Percentiles rank a stretch among this genome's conserved stretches.
phyloP scores from a whole-genome alignment of 176 grass and related monocot species.

The Paspalum notatum region DNA sequence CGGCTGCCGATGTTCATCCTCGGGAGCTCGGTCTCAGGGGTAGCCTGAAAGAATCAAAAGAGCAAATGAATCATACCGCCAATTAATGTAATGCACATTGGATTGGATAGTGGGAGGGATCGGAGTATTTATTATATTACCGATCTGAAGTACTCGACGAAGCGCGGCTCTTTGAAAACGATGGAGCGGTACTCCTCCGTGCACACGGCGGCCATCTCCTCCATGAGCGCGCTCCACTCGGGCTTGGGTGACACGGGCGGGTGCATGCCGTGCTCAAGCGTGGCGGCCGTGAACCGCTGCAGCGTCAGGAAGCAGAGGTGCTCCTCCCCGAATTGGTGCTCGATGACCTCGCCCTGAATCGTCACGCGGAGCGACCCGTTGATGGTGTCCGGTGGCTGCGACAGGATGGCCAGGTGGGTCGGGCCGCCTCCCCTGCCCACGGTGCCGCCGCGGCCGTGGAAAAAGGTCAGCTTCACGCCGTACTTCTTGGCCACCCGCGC shows the following conservation, averaged over 20 bases:
- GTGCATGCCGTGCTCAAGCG: conserved; percentile 89
- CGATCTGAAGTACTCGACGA: conserved; percentile 89
- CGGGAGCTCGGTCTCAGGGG: conserved; percentile 76
- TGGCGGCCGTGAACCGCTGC: conserved; percentile 82
- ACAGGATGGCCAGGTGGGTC: conserved; percentile 85
- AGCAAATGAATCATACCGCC: background rate
- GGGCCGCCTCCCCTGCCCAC: conserved; percentile 80
- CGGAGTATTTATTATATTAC: conserved; percentile 37
- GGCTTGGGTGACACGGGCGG: conserved; percentile 75
- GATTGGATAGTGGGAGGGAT: no score
- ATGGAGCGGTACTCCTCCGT: conserved; percentile 74
- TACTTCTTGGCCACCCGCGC: conserved; percentile 62
- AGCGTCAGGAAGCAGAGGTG: conserved; percentile 79
- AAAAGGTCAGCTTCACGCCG: conserved; percentile 82
- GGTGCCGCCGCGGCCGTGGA: conserved; percentile 85
- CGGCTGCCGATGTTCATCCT: conserved; percentile 94
- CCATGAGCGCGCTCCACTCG: conserved; percentile 79
- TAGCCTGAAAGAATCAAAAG: conserved; percentile 64
- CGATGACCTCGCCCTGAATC: conserved; percentile 90
- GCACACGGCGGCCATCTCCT: conserved; percentile 76
- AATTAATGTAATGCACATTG: no score
- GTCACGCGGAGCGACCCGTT: conserved; percentile 86
- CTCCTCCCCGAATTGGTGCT: conserved; percentile 84
- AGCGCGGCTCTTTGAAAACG: conserved; percentile 64
- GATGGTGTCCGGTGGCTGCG: conserved; percentile 85